Evolutionary conservation across 164 flowering plant genomes (phyloP).

Genomic region (Santalum album): DNA sequence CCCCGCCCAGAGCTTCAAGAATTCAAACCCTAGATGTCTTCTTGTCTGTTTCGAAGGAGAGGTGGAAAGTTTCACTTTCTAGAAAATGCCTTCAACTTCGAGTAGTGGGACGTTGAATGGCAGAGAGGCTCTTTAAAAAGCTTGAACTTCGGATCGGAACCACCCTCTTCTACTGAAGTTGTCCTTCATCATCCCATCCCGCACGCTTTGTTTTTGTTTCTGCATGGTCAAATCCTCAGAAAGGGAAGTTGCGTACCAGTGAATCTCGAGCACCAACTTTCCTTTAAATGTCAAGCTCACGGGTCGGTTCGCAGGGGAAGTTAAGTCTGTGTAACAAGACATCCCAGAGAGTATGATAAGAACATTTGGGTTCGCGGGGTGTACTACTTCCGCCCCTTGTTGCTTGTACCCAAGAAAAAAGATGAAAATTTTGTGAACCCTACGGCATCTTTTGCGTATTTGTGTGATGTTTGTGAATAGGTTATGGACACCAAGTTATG

Average conservation of each 20-base stretch:
- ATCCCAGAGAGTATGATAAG: conserved; percentile 17
- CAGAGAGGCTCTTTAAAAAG: neutral
- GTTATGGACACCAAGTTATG: too few species aligned
- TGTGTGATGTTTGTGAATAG: too few species aligned
- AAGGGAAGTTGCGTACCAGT: conserved; percentile 11
- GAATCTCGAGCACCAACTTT: conserved; percentile 18
- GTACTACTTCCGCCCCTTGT: conserved; percentile 13
- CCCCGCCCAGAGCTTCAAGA: too few species aligned
- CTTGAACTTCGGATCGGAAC: neutral
- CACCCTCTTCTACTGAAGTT: neutral
- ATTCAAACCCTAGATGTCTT: too few species aligned
- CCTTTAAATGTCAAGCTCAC: neutral
- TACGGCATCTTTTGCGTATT: too few species aligned
- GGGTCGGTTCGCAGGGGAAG: conserved; percentile 5
- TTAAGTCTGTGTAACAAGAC: conserved; percentile 9
- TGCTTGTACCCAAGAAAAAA: conserved; percentile 4
- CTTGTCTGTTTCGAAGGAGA: too few species aligned
- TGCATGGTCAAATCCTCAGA: conserved; percentile 1
- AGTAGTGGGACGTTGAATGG: too few species aligned
- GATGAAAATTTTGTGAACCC: too few species aligned
- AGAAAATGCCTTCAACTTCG: too few species aligned
- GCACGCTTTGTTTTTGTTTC: conserved; percentile 3
- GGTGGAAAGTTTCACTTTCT: too few species aligned
- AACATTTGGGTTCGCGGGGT: conserved; percentile 15
- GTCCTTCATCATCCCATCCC: neutral